Evolutionary conservation across 257 asterid genomes (phyloP), one percentile per base, ranked within the genome.

Genomic region (Pogostemon cablin): DNA sequence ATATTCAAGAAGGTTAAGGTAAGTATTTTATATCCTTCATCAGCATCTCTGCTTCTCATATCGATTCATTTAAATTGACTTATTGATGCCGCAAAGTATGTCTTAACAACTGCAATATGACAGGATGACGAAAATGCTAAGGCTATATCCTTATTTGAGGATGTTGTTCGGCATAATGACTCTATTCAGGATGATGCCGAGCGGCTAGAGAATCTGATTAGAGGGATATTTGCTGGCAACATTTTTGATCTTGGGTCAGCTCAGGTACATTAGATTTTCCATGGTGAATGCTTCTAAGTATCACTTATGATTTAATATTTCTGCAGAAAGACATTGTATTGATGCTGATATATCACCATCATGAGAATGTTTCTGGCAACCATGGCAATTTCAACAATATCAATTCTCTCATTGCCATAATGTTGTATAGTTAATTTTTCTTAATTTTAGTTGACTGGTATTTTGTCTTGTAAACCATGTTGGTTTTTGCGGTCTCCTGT

Each of bases 221-320:
- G 95, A 80, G 99, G 99, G 73, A 84, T 95, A 68, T 89, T 95
- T 86, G 99, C 99, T 8, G 99, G 99, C 63, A 91, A 95, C 81
- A 83, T 95, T 77, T 95, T 95, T 84, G 99, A 91, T 80, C 99
- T 95, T 81, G 99, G 99, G 76, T 91, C 97, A 11, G 98, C 99
- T 65, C 86, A 95, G 96, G 96, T 93, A 81, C 62, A 20, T 70
- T 55, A 48, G 63, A 42, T 40, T 77, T 47, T 75, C 50, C 65
- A 17, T 34, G 8, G 39, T 43, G 59, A 32, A 15, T 42, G 57
- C 57, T 67, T 67, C 48, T 48, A 39, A 11, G 25, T 63, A 25
- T 49, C 55, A 60, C 46, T 49, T 9, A 6, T 73, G 38, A 54
- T 69, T 41, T 60, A 17, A 60, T 54, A 50, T 67, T 71, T 56